These are phyloP conservation scores for Coemansia umbellata DNA, from an alignment of 192 early-diverging fungal species.

Conservation along the genomic window DNA sequence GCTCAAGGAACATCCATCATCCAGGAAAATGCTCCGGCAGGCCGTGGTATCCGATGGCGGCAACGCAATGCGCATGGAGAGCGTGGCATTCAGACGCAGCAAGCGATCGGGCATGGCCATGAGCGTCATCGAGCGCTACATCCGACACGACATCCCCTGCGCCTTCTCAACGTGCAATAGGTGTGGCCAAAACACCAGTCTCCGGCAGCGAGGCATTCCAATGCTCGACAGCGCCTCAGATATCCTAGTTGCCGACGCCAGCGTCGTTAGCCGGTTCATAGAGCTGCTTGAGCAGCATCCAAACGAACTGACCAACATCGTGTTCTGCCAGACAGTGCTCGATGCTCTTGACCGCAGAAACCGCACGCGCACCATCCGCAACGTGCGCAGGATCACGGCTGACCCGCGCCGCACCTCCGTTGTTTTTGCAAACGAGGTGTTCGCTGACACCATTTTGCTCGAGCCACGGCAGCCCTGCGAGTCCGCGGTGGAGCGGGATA, in stretches of 20 bases:
- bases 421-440: conserved; percentile 70
- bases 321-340: conserved; percentile 64
- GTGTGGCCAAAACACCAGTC: conserved; percentile 19
- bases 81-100: conserved; percentile 37
- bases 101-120: conserved; percentile 47
- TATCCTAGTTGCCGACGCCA: conserved; percentile 32
- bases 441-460: conserved; percentile 37
- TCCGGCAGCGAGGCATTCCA: conserved; percentile 13
- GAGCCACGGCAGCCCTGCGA: not conserved
- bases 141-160: conserved; percentile 36
- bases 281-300: conserved; percentile 61
- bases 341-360: conserved; percentile 60
- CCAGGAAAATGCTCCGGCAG: too few relatives aligned
- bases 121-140: conserved; percentile 42
- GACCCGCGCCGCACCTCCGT: conserved; percentile 56
- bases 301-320: conserved; percentile 57
- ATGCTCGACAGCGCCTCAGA: conserved; percentile 10
- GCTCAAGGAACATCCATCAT: too few relatives aligned
- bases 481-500: conserved; percentile 42
- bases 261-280: conserved; percentile 57
- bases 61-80: conserved; percentile 19
- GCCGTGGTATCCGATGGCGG: not conserved
- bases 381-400: conserved; percentile 56
- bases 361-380: conserved; percentile 58
- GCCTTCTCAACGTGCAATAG: conserved; percentile 9